Conservation (phyloP, 345 rosid species). For the Brassica cretica region DNA sequence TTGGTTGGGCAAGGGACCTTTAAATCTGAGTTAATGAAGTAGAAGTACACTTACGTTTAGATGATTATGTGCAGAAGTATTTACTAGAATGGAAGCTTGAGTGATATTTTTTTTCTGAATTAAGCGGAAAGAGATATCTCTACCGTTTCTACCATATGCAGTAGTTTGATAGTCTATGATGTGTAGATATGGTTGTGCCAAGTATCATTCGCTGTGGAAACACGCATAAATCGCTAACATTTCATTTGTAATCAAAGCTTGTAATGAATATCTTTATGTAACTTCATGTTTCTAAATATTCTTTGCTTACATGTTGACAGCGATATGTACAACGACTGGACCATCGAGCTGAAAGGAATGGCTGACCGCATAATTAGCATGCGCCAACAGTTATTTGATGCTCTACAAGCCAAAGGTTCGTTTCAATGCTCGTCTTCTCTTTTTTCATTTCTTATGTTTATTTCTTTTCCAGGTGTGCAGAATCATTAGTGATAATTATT, state of each 20-base stretch:
- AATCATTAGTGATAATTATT: constrained; percentile 2
- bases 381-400: constrained; percentile 65
- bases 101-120: background rate
- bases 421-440: constrained; percentile 2
- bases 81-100: background rate
- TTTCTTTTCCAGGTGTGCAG: background rate
- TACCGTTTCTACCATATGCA: background rate
- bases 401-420: constrained; percentile 56
- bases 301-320: constrained; percentile 38
- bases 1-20: constrained; percentile 4
- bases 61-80: background rate
- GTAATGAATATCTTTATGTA: background rate
- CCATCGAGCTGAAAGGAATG: constrained; percentile 71
- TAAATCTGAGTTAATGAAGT: background rate
- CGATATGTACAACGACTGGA: constrained; percentile 64
- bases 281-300: constrained; percentile 15
- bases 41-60: background rate
- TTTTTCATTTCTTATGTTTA: background rate
- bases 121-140: constrained; percentile 5
- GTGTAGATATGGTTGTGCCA: background rate
- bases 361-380: constrained; percentile 68
- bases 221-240: background rate
- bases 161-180: background rate
- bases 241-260: constrained; percentile 5
- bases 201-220: background rate